Base-by-base conservation (phyloP, 73 alveolate species). In the Durusdinium trenchii region DNA sequence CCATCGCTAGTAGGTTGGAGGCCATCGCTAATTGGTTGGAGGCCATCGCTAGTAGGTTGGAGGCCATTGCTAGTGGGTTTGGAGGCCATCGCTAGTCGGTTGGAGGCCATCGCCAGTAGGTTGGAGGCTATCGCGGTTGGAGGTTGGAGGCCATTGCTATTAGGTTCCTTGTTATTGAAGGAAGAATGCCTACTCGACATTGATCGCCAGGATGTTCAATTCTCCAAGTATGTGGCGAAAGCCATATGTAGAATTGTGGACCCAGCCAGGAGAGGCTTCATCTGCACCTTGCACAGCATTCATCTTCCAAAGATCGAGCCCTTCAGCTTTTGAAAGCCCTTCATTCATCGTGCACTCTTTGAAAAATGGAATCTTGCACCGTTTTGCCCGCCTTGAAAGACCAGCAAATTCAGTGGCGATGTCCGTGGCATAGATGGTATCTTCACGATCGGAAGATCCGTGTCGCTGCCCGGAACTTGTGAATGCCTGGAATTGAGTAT, bases 191-290 rank as follows among this genome's bases (percentile, higher is more conserved):
- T 1, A 0, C 43, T n/a, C n/a, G 16, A 0, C 81, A 26, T 67
- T 67, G 46, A n/a, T 30, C 81, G 32, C 28, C 60, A 10, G 42
- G 7, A 78, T 3, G 30, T 18, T 2, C 3, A 43, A 9, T 3
- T 18, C 40, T 46, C 67, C 86, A 32, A 45, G 96, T 2, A n/a
- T n/a, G n/a, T n/a, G 40, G 64, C 96, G 86, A 48, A 87, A 87
- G 48, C 96, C 96, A 38, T 87, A 87, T 54, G 96, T 87, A 28
- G 32, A 38, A 20, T 62, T 40, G 86, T n/a, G 69, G 52, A 36
- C 51, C 96, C 96, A 87, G 51, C 96, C 96, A 1, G 67, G 71
- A 4, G 48, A 20, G n/a, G 54, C 60, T n/a, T 87, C 96, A 42
- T 87, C 86, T 5, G 84, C 78, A 48, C 96, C 96, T 87, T 67